phyloP scores from a whole-genome alignment of 192 early-diverging fungal genomes.

The Coemansia sp. region DNA sequence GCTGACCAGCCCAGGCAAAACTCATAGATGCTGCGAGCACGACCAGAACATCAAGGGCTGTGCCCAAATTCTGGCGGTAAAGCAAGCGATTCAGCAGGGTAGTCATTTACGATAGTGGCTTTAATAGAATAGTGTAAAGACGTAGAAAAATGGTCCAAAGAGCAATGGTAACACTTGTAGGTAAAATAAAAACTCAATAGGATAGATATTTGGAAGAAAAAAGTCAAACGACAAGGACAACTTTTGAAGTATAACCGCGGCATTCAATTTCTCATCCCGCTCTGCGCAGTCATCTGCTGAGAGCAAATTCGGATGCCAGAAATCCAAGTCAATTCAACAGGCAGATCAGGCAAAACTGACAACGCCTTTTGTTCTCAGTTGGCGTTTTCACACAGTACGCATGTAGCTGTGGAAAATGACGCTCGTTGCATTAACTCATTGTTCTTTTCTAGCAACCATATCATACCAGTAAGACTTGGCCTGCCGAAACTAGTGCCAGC shows the following conservation, averaged over 20 bases:
- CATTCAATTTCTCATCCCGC: too few species aligned
- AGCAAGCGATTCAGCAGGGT: neutral
- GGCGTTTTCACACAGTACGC: neutral
- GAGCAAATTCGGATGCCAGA: neutral
- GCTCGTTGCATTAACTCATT: neutral
- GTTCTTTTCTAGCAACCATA: neutral
- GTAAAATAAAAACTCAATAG: too few species aligned
- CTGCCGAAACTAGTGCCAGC: neutral
- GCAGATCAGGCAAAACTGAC: neutral
- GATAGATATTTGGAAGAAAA: too few species aligned
- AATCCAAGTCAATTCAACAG: neutral
- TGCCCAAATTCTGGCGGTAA: neutral
- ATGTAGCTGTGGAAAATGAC: neutral
- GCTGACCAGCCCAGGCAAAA: neutral
- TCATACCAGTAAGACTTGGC: neutral
- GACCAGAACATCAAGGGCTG: neutral
- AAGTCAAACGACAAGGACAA: too few species aligned
- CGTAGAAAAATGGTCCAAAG: too few species aligned
- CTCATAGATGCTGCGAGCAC: neutral
- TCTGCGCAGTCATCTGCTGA: too few species aligned
- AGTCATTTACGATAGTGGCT: neutral
- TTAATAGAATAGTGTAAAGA: too few species aligned
- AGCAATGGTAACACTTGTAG: too few species aligned
- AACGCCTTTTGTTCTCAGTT: neutral
- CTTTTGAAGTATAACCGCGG: too few species aligned